These are phyloP conservation scores for Wickerhamiella nectarea DNA, from an alignment of 805 yeast genomes.

Conservation along the genomic window DNA sequence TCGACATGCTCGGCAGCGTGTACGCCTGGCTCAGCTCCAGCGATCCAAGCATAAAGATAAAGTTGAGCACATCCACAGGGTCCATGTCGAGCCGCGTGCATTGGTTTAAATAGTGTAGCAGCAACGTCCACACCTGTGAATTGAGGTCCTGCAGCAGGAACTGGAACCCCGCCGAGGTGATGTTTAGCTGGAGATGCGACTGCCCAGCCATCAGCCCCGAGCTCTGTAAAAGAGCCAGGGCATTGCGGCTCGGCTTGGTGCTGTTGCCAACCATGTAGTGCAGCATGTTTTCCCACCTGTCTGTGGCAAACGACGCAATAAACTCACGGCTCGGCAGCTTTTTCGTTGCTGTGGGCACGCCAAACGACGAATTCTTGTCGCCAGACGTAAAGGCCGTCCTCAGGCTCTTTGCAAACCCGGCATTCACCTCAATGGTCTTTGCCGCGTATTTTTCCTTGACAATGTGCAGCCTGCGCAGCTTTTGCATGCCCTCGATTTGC, in stretches of 20 bases:
- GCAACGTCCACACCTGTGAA: conserved; percentile 86
- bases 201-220: conserved; percentile 73
- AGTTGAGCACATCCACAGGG: conserved; percentile 88
- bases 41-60: conserved; percentile 86
- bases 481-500: conserved; percentile 65
- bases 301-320: conserved; percentile 66
- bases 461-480: conserved; percentile 62
- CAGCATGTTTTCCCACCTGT: conserved; percentile 86
- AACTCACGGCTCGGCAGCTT: conserved; percentile 40
- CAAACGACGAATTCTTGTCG: conserved; percentile 52
- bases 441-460: conserved; percentile 41
- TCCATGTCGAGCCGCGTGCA: conserved; percentile 81
- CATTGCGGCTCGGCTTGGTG: conserved; percentile 65
- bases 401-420: conserved; percentile 61
- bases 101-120: conserved; percentile 74
- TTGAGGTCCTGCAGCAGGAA: conserved; percentile 83
- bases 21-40: conserved; percentile 83
- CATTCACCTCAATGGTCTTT: conserved; percentile 44
- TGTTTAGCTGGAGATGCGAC: conserved; percentile 32
- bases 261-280: conserved; percentile 87
- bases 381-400: conserved; percentile 78
- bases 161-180: conserved; percentile 89
- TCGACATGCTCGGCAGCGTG: conserved; percentile 51
- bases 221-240: conserved; percentile 56
- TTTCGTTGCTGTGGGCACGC: conserved; percentile 46